Conservation (phyloP, 2,329 filamentous ascomycete genomes). For the Dendryphion nanum region DNA sequence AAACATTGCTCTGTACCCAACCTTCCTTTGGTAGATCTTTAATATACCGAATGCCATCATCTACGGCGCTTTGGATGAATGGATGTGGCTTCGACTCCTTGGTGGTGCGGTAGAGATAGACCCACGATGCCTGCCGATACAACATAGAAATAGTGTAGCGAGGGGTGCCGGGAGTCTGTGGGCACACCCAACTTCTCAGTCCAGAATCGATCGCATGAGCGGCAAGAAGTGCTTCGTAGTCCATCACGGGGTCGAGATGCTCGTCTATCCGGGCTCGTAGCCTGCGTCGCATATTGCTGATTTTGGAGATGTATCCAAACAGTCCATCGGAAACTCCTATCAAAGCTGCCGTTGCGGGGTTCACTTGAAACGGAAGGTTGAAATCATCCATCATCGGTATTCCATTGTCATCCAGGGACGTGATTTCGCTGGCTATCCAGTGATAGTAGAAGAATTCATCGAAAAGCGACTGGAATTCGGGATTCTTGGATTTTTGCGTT, state of each 20-base stretch:
- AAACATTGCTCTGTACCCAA: slow-evolving; percentile 57
- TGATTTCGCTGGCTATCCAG: slow-evolving; percentile 59
- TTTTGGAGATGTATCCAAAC: slow-evolving; percentile 74
- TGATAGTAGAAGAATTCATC: slow-evolving; percentile 84
- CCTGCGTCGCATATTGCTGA: slow-evolving; percentile 72
- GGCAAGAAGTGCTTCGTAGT: slow-evolving; percentile 69
- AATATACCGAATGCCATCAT: slow-evolving; percentile 58
- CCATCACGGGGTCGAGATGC: slow-evolving; percentile 65
- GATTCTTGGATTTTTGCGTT: slow-evolving; percentile 58
- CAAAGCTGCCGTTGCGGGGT: slow-evolving; percentile 58
- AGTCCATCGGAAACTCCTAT: slow-evolving; percentile 81
- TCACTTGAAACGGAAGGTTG: slow-evolving; percentile 55
- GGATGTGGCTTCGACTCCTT: slow-evolving; percentile 55
- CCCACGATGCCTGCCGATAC: slow-evolving; percentile 63
- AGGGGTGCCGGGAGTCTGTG: slow-evolving; percentile 50
- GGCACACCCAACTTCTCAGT: slow-evolving; percentile 72
- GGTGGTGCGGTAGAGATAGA: slow-evolving; percentile 62
- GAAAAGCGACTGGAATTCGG: slow-evolving; percentile 70
- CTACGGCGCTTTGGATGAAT: slow-evolving; percentile 57
- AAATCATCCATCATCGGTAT: slow-evolving; percentile 55
- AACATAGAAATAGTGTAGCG: slow-evolving; percentile 59
- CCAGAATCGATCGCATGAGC: slow-evolving; percentile 74
- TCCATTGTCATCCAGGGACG: slow-evolving; percentile 53
- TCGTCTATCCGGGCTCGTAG: slow-evolving; percentile 67
- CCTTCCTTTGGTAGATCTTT: slow-evolving; percentile 54